A percentile compares a stretch with the other conserved stretches of the same genome.
phyloP scores from a whole-genome alignment of 208 protist species.

The Leptomonas pyrrhocoris region DNA sequence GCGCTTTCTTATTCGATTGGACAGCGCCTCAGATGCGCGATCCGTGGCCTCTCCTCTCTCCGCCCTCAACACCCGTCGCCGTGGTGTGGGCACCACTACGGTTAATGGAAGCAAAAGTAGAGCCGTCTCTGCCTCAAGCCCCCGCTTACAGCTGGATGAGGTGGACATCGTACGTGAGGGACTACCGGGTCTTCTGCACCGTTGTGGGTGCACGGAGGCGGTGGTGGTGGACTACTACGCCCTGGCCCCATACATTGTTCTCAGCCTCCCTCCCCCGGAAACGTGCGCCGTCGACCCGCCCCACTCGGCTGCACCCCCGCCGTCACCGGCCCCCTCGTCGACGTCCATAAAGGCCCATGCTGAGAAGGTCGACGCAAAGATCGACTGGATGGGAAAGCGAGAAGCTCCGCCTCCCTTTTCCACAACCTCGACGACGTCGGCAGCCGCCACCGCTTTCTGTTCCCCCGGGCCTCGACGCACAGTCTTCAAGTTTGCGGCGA shows the following conservation, averaged over 20 bases:
- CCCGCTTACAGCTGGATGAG: slow-evolving; percentile 28
- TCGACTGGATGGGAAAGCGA: not conserved
- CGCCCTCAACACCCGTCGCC: not conserved
- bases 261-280: slow-evolving; percentile 1
- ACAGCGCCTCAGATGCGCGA: not conserved
- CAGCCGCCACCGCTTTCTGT: not conserved
- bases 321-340: too few relatives aligned
- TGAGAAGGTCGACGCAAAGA: too few relatives aligned
- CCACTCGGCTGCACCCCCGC: too few relatives aligned
- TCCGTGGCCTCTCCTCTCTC: not conserved
- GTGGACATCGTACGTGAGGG: slow-evolving; percentile 71
- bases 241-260: slow-evolving; percentile 66
- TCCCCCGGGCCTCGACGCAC: slow-evolving; percentile 24
- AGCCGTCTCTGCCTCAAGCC: not conserved
- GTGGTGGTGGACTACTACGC: slow-evolving; percentile 68
- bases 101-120: not conserved
- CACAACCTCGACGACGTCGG: not conserved
- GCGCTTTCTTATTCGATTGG: slow-evolving; percentile 26
- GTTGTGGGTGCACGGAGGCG: slow-evolving; percentile 49
- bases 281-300: not conserved
- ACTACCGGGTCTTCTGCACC: slow-evolving; percentile 51
- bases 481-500: slow-evolving; percentile 36
- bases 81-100: not conserved
- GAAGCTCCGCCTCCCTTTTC: not conserved
- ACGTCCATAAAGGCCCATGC: too few relatives aligned